Percentiles rank a stretch among this genome's conserved stretches.
phyloP scores from a whole-genome alignment of 2,329 filamentous ascomycete species.

The Cladobotryum mycophilum region DNA sequence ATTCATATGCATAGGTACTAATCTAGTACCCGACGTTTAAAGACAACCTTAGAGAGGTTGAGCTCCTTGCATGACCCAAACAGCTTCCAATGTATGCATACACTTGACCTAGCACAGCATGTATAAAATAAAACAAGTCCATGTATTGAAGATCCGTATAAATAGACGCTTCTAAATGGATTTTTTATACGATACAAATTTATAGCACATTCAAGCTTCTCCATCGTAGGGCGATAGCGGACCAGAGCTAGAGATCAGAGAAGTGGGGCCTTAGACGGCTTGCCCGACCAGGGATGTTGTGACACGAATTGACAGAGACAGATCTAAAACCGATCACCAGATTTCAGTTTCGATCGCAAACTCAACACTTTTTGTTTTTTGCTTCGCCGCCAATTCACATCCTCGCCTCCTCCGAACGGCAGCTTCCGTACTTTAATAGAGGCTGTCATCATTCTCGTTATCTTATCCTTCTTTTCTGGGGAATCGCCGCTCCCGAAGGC shows the following conservation, averaged over 20 bases:
- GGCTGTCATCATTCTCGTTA: not conserved
- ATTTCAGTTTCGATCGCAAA: conserved; percentile 7
- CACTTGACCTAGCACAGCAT: no score
- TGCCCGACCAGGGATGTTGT: not conserved
- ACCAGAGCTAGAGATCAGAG: not conserved
- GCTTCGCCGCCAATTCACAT: conserved; percentile 7
- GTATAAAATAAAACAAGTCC: no score
- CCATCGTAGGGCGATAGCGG: not conserved
- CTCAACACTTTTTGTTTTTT: not conserved
- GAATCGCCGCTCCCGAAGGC: conserved; percentile 5
- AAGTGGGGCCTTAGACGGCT: conserved; percentile 8
- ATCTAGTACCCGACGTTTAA: no score
- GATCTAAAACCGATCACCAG: conserved; percentile 9
- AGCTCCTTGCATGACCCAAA: no score
- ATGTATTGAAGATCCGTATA: no score
- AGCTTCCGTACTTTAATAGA: not conserved
- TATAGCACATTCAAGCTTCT: not conserved
- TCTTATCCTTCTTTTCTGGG: not conserved
- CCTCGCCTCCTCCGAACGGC: not conserved
- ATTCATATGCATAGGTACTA: no score
- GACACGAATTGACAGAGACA: conserved; percentile 8
- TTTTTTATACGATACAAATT: not conserved
- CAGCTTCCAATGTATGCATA: no score
- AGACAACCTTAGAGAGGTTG: no score
- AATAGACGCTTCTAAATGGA: no score